A percentile compares a stretch with the other conserved stretches of the same genome.
phyloP scores from a whole-genome alignment of 805 yeast genomes.

The Barnettozyma botsteinii region DNA sequence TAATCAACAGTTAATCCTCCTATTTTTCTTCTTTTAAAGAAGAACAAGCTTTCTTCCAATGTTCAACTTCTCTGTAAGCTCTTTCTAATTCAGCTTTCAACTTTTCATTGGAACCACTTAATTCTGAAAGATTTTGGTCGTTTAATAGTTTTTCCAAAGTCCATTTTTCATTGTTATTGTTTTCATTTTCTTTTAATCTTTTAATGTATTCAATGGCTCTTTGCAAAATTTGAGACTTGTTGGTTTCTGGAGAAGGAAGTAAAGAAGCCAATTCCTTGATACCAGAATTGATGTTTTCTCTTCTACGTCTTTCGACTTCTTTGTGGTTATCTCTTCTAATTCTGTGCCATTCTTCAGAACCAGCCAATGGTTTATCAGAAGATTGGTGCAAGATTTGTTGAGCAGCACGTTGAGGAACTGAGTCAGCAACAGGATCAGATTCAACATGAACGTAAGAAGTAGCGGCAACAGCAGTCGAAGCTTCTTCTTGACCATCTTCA shows the following conservation, averaged over 20 bases:
- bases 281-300: slow-evolving; percentile 85
- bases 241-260: slow-evolving; percentile 78
- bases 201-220: slow-evolving; percentile 88
- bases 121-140: slow-evolving; percentile 86
- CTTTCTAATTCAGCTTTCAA: slow-evolving; percentile 82
- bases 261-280: slow-evolving; percentile 72
- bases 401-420: slow-evolving; percentile 7
- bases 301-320: slow-evolving; percentile 89
- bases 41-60: slow-evolving; percentile 50
- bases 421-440: background rate
- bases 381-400: slow-evolving; percentile 17
- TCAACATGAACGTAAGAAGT: slow-evolving; percentile 5
- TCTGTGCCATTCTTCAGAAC: slow-evolving; percentile 79
- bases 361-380: slow-evolving; percentile 51
- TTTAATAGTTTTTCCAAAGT: slow-evolving; percentile 87
- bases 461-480: slow-evolving; percentile 12
- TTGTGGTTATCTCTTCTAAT: slow-evolving; percentile 87
- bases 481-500: slow-evolving; percentile 13
- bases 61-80: slow-evolving; percentile 88
- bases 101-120: slow-evolving; percentile 80
- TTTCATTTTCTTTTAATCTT: slow-evolving; percentile 84
- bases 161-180: slow-evolving; percentile 88
- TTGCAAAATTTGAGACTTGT: slow-evolving; percentile 84
- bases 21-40: slow-evolving; percentile 1
- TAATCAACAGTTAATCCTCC: background rate